Conservation (phyloP, 2,329 filamentous ascomycete species). For the Neofusicoccum umdonicola region DNA sequence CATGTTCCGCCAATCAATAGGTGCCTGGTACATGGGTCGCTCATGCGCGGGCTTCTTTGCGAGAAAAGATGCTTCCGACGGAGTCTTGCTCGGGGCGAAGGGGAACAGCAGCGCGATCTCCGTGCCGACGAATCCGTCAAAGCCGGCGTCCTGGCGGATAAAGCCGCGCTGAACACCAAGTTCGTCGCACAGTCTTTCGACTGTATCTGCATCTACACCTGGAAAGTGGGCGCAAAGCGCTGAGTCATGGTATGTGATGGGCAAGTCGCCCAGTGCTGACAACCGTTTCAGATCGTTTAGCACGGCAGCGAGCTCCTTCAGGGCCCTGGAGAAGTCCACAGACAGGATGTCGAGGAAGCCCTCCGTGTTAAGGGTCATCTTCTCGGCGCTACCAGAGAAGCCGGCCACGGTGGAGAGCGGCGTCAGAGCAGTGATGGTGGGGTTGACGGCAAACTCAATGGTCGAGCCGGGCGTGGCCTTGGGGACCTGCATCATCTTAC, state of each 20-base stretch:
- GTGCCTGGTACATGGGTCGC: slow-evolving; percentile 34
- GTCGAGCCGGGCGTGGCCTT: slow-evolving; percentile 69
- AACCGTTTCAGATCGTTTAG: slow-evolving; percentile 79
- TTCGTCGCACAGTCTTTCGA: slow-evolving; percentile 82
- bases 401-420: slow-evolving; percentile 62
- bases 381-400: slow-evolving; percentile 40
- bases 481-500: slow-evolving; percentile 62
- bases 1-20: slow-evolving; percentile 59
- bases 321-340: slow-evolving; percentile 79
- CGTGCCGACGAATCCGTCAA: slow-evolving; percentile 65
- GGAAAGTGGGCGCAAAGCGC: slow-evolving; percentile 82
- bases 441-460: slow-evolving; percentile 84
- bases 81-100: slow-evolving; percentile 66
- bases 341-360: slow-evolving; percentile 83
- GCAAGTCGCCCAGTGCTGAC: slow-evolving; percentile 75
- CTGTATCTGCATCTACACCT: slow-evolving; percentile 79
- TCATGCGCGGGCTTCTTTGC: slow-evolving; percentile 36
- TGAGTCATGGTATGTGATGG: slow-evolving; percentile 68
- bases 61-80: slow-evolving; percentile 48
- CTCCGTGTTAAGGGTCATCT: slow-evolving; percentile 71
- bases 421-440: slow-evolving; percentile 84
- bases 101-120: slow-evolving; percentile 80
- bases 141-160: slow-evolving; percentile 75
- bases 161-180: slow-evolving; percentile 78
- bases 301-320: slow-evolving; percentile 78